phyloP scores from a whole-genome alignment of 2,329 filamentous ascomycete species.

The Trichophyton simii region DNA sequence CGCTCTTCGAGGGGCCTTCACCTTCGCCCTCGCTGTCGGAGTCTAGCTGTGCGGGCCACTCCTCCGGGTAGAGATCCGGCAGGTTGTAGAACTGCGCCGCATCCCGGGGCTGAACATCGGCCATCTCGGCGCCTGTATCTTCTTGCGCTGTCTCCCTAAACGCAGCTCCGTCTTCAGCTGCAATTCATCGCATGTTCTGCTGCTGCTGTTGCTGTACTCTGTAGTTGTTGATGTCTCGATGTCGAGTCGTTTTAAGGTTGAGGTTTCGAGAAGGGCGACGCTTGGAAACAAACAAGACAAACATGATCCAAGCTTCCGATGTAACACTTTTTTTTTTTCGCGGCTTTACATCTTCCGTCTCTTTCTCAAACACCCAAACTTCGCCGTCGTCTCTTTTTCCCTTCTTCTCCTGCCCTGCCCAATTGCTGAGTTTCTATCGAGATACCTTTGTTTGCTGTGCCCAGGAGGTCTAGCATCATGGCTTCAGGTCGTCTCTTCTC shows the following conservation, averaged over 20 bases:
- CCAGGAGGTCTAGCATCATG: slow-evolving; percentile 46
- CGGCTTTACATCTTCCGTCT: slow-evolving; percentile 1
- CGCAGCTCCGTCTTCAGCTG: no score
- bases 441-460: slow-evolving; percentile 1
- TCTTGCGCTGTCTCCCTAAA: not conserved
- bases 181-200: not conserved
- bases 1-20: slow-evolving; percentile 16
- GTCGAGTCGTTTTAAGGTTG: not conserved
- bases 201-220: not conserved
- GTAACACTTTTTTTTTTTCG: slow-evolving; percentile 3
- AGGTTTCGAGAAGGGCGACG: not conserved
- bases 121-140: slow-evolving; percentile 31
- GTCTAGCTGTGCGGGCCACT: slow-evolving; percentile 79
- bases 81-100: slow-evolving; percentile 87
- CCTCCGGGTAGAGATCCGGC: slow-evolving; percentile 59
- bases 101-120: slow-evolving; percentile 55
- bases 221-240: not conserved
- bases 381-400: not conserved
- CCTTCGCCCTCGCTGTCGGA: slow-evolving; percentile 55
- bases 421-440: not conserved
- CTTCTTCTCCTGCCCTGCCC: not conserved
- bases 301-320: slow-evolving; percentile 5
- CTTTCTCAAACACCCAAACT: not conserved
- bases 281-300: slow-evolving; percentile 8
- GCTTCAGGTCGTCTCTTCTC: slow-evolving; percentile 68